Base-by-base conservation (phyloP, 192 early-diverging fungal species). In the Gamsiella multidivaricata region DNA sequence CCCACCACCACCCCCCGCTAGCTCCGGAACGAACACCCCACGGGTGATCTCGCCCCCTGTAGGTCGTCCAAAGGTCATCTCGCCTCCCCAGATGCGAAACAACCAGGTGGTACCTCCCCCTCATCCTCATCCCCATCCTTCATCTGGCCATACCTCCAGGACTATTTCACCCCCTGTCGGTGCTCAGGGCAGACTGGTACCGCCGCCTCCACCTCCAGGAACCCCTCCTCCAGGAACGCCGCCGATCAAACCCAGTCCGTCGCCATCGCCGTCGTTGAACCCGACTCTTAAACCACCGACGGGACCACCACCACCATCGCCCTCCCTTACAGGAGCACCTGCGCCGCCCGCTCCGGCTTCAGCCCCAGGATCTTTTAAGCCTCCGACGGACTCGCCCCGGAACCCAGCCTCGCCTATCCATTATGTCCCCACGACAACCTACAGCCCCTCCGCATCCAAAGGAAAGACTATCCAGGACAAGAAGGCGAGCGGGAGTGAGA, bases 361-460 rank as follows among this genome's bases (percentile, higher is more conserved):
- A 5, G 5, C 45, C 12, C 45, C n/a, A n/a, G 45, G 37, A 12
- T 39, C 37, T 12, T 39, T 25, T 2, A 36, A 25, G 33, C 7
- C 36, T 36, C 12, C 34, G 31, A 8, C 34, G 9, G 69, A 71
- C 8, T 29, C 46, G n/a, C 61, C 55, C 12, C 41, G 65, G 17
- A 78, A 62, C 39, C 65, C 65, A 32, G 65, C 46, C 5, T 46
- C 74, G 32, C 74, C 65, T 20, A 68, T 78, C 51, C 50, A 39
- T 0, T 78, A 78, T 45, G 74, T 78, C 10, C 74, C 74, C 22
- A 5, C 61, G 9, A 78, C 74, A 2, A 78, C 74, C 2, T 78
- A 78, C 49, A 78, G n/a, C 15, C 70, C 70, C 2, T 31, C 54
- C 15, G 51, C 61, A 45, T 33, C 59, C 41, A 73, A 73, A 33